These are phyloP conservation scores for Candida tetrigidarum DNA, from an alignment of 1,139 yeast genomes.

Conservation along the genomic window DNA sequence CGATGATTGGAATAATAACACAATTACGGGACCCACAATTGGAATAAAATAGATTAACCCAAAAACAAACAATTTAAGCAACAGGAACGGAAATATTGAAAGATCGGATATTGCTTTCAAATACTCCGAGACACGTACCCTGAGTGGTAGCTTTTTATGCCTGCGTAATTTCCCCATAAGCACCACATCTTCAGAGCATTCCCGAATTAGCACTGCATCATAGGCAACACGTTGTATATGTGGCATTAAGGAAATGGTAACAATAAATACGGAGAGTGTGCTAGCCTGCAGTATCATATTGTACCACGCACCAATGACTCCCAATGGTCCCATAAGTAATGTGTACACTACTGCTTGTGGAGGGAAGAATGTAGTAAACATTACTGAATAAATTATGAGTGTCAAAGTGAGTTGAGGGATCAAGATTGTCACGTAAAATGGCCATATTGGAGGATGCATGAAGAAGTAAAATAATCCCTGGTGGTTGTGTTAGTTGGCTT, in stretches of 20 bases:
- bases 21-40: slow-evolving; percentile 60
- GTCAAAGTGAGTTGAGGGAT: slow-evolving; percentile 56
- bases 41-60: slow-evolving; percentile 58
- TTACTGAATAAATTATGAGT: slow-evolving; percentile 40
- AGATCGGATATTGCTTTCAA: slow-evolving; percentile 29
- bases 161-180: slow-evolving; percentile 44
- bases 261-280: slow-evolving; percentile 52
- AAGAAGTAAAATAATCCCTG: slow-evolving; percentile 52
- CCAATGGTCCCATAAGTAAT: slow-evolving; percentile 58
- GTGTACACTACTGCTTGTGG: slow-evolving; percentile 49
- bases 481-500: slow-evolving; percentile 5
- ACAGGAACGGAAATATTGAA: slow-evolving; percentile 27
- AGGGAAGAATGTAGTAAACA: slow-evolving; percentile 50
- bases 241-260: slow-evolving; percentile 58
- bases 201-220: slow-evolving; percentile 57
- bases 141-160: slow-evolving; percentile 30
- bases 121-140: slow-evolving; percentile 28
- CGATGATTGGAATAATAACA: slow-evolving; percentile 60
- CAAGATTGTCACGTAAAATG: slow-evolving; percentile 48
- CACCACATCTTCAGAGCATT: slow-evolving; percentile 52
- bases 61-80: slow-evolving; percentile 31
- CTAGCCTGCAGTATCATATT: slow-evolving; percentile 57
- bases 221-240: slow-evolving; percentile 57
- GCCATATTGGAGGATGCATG: slow-evolving; percentile 54
- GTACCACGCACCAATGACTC: slow-evolving; percentile 56